phyloP scores from a whole-genome alignment of 305 asterid genomes.

The Galium porrigens region DNA sequence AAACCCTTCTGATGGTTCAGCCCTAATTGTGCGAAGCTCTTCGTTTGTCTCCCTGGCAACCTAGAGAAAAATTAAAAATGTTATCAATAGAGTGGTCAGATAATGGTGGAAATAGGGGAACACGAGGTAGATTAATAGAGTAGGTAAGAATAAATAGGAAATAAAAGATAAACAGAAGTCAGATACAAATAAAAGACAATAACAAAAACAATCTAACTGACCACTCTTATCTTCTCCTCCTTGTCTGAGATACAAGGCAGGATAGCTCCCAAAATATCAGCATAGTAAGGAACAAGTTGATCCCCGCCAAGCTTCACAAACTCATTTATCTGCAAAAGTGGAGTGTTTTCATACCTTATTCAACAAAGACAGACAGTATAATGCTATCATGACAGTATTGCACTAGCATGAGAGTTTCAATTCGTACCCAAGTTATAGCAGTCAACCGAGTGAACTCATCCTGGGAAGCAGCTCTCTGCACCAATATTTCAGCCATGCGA shows the following conservation, averaged over 20 bases:
- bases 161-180: slow-evolving; percentile 3
- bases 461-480: slow-evolving; percentile 77
- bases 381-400: no score
- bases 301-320: slow-evolving; percentile 99
- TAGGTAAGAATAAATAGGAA: not conserved
- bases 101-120: not conserved
- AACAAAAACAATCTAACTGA: slow-evolving; percentile 32
- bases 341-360: slow-evolving; percentile 17
- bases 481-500: slow-evolving; percentile 98
- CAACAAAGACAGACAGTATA: slow-evolving; percentile 15
- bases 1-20: slow-evolving; percentile 78
- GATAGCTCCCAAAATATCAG: slow-evolving; percentile 92
- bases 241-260: slow-evolving; percentile 95
- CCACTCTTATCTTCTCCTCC: slow-evolving; percentile 95
- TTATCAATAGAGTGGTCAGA: no score
- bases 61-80: slow-evolving; percentile 19
- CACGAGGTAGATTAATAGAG: not conserved
- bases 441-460: slow-evolving; percentile 95
- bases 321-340: slow-evolving; percentile 57
- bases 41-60: slow-evolving; percentile 97
- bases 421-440: slow-evolving; percentile 89
- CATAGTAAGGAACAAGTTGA: slow-evolving; percentile 93
- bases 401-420: no score
- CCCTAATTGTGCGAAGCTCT: slow-evolving; percentile 75
- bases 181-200: slow-evolving; percentile 6